Percentiles rank a stretch among this genome's conserved stretches.
Evolutionary conservation across 805 yeast genomes (phyloP).

Genomic region (Pichia exigua): DNA sequence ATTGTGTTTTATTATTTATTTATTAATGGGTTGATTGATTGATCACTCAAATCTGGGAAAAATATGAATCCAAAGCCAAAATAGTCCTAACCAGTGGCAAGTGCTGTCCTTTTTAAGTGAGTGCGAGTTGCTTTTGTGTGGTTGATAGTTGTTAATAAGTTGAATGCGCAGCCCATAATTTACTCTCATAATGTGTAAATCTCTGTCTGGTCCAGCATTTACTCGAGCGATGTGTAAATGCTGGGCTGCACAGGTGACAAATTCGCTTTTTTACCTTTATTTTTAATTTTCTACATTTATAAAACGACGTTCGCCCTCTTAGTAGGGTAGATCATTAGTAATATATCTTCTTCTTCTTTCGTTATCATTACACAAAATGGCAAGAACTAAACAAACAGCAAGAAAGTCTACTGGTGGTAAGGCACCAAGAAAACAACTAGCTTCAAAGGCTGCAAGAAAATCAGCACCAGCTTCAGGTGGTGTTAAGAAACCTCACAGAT

Average conservation of each 20-base stretch:
- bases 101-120: not conserved
- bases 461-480: constrained; percentile 90
- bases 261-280: not conserved
- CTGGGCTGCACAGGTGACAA: not conserved
- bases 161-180: not conserved
- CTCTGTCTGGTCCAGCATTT: not conserved
- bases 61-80: not conserved
- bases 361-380: constrained; percentile 40
- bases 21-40: constrained; percentile 5
- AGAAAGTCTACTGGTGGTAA: constrained; percentile 95
- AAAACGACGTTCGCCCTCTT: not conserved
- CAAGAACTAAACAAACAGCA: constrained; percentile 91
- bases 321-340: too few species aligned
- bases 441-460: constrained; percentile 89
- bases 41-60: not conserved
- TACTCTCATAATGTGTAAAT: not conserved
- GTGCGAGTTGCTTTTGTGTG: not conserved
- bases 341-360: not conserved
- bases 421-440: constrained; percentile 91
- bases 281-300: not conserved
- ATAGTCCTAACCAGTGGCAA: not conserved
- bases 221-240: not conserved
- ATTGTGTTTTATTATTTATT: constrained; percentile 33
- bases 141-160: too few species aligned
- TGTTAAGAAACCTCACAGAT: constrained; percentile 92